Evolutionary conservation across 176 grass and related monocot genomes (phyloP), one percentile per base, ranked within the genome.

Genomic region (Aegilops umbellulata): DNA sequence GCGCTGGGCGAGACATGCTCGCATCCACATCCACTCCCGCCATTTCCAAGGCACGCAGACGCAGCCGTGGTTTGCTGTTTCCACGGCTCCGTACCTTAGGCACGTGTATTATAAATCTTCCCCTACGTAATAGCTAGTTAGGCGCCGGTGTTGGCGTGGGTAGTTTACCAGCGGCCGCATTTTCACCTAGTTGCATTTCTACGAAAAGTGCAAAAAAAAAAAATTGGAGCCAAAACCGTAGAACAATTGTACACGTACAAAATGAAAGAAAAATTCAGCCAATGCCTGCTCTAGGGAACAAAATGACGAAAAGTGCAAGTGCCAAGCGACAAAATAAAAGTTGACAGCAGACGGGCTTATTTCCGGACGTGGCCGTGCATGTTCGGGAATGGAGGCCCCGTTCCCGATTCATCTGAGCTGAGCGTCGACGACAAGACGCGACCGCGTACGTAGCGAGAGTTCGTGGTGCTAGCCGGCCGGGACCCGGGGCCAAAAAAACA

Each of bases 371-470:
- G 82, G 20, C 11, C 6, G 46, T 41, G 61, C 71, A 23, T 35
- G 61, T 47, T 77, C 6, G 47, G 42, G 3, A 46, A 46, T 68
- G 10, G 86, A 68, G 71, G 7, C 19, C 16, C 42, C 55, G 13
- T 27, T 31, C 42, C 34, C 20, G 10, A 26, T 42, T 13, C 82
- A 61, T 65, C 44, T 16, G 78, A 55, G 5, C 15, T 6, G 51
- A 69, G 78, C 62, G 29, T 82, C 11, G 41, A 42, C 41, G 83
- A 90, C 79, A 25, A 10, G 88, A 86, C 72, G 88, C 13, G n/a
- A 78, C 83, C 3, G 10, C 64, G 57, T 35, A 17, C 62, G 44
- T n/a, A 64, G 65, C 36, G 84, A 78, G 84, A 82, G 26, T 32
- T 60, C 63, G 79, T 31, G 72, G 79, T 31, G 79, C 23, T 64